Percentiles rank a stretch among this genome's conserved stretches.
Conservation (phyloP, 495 filamentous ascomycete species). For the Penicillium bovifimosum region DNA sequence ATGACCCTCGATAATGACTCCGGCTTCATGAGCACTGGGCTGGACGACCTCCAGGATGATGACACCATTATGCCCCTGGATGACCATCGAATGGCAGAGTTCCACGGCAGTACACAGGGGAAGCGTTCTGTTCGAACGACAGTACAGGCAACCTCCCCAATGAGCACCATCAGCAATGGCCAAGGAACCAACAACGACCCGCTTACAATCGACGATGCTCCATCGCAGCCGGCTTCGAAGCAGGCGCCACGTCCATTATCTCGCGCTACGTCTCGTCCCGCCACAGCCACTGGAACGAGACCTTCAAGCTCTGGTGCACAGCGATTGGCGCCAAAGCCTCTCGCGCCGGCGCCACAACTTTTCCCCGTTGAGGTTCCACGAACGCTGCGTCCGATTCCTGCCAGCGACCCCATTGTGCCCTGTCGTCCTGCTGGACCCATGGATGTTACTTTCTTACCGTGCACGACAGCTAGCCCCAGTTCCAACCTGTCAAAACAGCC, state of each 20-base stretch:
- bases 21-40: constrained; percentile 71
- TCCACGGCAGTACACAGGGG: constrained; percentile 37
- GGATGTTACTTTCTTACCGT: constrained; percentile 3
- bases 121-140: constrained; percentile 40
- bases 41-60: constrained; percentile 55
- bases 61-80: constrained; percentile 41
- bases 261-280: constrained; percentile 11
- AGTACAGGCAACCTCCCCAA: constrained; percentile 29
- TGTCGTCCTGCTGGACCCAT: constrained; percentile 27
- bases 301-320: constrained; percentile 36
- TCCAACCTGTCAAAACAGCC: background rate
- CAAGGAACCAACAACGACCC: constrained; percentile 20
- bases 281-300: constrained; percentile 21
- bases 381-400: constrained; percentile 40
- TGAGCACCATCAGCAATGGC: constrained; percentile 14
- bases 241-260: constrained; percentile 15
- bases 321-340: constrained; percentile 32
- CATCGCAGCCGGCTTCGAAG: constrained; percentile 13
- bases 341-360: constrained; percentile 34
- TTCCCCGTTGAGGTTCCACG: constrained; percentile 33
- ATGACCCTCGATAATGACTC: constrained; percentile 61
- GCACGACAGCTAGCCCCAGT: background rate
- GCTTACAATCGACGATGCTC: constrained; percentile 15
- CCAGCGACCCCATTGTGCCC: constrained; percentile 52
- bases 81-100: constrained; percentile 23